Evolutionary conservation across 345 rosid genomes (phyloP).

Genomic region (Clarkia xantiana): DNA sequence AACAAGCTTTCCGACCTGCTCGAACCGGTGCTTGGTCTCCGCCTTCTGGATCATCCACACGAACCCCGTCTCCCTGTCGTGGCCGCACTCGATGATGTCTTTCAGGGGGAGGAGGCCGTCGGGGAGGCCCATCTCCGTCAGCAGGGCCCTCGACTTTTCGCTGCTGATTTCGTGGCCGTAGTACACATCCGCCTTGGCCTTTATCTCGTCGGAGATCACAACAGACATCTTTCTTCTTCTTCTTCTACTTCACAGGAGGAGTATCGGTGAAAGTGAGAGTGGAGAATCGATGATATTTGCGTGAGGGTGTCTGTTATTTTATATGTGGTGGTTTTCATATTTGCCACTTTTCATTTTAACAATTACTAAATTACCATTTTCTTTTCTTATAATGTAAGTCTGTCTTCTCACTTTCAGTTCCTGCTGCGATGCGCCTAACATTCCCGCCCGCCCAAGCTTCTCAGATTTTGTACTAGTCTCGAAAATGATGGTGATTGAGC

Average conservation of each 20-base stretch:
- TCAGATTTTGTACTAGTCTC: too few relatives aligned
- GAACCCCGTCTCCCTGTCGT: conserved; percentile 28
- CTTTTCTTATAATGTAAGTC: too few relatives aligned
- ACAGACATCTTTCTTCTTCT: not conserved
- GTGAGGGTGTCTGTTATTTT: too few relatives aligned
- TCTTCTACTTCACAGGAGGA: conserved; percentile 6
- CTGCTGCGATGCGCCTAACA: too few relatives aligned
- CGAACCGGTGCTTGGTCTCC: conserved; percentile 34
- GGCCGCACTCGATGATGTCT: conserved; percentile 39
- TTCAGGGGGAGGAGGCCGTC: conserved; percentile 43
- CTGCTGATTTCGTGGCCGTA: not conserved
- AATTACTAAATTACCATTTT: too few relatives aligned
- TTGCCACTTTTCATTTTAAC: too few relatives aligned
- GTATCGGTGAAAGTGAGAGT: too few relatives aligned
- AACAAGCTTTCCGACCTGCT: conserved; percentile 37
- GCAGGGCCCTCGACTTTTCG: conserved; percentile 10
- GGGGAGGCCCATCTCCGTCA: conserved; percentile 38
- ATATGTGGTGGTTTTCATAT: too few relatives aligned
- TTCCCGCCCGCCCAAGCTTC: too few relatives aligned
- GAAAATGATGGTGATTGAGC: too few relatives aligned
- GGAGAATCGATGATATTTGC: too few relatives aligned
- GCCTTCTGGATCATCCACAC: conserved; percentile 47
- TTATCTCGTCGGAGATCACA: not conserved
- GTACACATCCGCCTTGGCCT: conserved; percentile 2
- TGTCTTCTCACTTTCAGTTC: too few relatives aligned